Conservation (phyloP, 2,329 filamentous ascomycete genomes). For the Corinectria fuckeliana region DNA sequence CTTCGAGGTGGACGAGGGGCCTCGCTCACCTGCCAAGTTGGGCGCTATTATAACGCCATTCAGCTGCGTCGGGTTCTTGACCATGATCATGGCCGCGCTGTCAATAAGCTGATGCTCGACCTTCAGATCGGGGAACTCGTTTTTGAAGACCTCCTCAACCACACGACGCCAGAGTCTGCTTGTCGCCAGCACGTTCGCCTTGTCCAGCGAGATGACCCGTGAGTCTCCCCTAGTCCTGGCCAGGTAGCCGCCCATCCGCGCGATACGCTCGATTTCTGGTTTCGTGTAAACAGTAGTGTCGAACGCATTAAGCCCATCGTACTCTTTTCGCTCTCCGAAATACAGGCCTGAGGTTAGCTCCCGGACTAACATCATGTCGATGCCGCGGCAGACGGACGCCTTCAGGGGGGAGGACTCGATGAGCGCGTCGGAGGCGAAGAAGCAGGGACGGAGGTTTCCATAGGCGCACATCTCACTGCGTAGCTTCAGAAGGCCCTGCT, state of each 20-base stretch:
- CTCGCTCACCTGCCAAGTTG: conserved; percentile 57
- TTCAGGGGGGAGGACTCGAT: conserved; percentile 86
- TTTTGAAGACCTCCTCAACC: conserved; percentile 79
- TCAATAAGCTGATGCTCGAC: conserved; percentile 89
- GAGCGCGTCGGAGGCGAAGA: conserved; percentile 85
- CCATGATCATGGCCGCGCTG: conserved; percentile 91
- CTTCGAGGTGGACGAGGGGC: conserved; percentile 22
- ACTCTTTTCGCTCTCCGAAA: conserved; percentile 85
- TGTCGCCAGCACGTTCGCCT: conserved; percentile 92
- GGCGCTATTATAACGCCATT: conserved; percentile 90
- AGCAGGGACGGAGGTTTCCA: conserved; percentile 92
- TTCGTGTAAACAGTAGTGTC: conserved; percentile 88
- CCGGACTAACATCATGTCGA: conserved; percentile 88
- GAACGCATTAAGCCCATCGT: conserved; percentile 73
- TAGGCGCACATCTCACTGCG: conserved; percentile 91
- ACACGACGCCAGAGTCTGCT: conserved; percentile 85
- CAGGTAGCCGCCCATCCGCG: conserved; percentile 77
- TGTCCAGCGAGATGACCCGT: conserved; percentile 81
- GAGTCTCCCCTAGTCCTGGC: conserved; percentile 75
- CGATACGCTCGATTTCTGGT: conserved; percentile 84
- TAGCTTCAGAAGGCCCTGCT: conserved; percentile 86
- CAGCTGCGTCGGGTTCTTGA: conserved; percentile 84
- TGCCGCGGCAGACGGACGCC: conserved; percentile 79
- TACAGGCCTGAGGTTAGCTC: conserved; percentile 92
- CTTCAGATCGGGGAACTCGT: conserved; percentile 86